Evolutionary conservation across 1,139 yeast species (phyloP).

Genomic region (Arxiozyma slooffiae): DNA sequence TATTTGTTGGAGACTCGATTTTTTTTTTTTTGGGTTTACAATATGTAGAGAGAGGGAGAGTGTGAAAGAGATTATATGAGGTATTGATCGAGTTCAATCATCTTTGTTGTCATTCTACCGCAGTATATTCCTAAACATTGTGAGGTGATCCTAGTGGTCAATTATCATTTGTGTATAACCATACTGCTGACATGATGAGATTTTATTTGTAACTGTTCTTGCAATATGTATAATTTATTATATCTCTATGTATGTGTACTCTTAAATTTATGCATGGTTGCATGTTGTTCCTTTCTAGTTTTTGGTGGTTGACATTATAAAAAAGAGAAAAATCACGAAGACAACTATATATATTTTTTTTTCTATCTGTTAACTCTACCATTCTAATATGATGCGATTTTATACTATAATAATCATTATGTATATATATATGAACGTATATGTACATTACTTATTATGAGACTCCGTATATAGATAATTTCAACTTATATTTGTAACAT

Average conservation of each 20-base stretch:
- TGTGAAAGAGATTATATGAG: no score
- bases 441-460: neutral
- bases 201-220: slow-evolving; percentile 3
- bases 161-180: slow-evolving; percentile 88
- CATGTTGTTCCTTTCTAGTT: neutral
- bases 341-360: no score
- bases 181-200: slow-evolving; percentile 66
- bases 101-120: slow-evolving; percentile 33
- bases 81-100: slow-evolving; percentile 46
- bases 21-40: neutral
- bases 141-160: slow-evolving; percentile 64
- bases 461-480: neutral
- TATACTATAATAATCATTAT: neutral
- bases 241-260: slow-evolving; percentile 1
- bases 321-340: neutral
- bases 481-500: neutral
- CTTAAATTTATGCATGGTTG: neutral
- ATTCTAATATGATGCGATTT: neutral
- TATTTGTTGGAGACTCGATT: neutral
- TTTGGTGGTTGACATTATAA: neutral
- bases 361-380: neutral
- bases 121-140: slow-evolving; percentile 92
- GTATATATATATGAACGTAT: neutral
- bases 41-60: neutral
- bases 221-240: neutral